Conservation (phyloP, 148 eudicot genomes). For the Silene latifolia region DNA sequence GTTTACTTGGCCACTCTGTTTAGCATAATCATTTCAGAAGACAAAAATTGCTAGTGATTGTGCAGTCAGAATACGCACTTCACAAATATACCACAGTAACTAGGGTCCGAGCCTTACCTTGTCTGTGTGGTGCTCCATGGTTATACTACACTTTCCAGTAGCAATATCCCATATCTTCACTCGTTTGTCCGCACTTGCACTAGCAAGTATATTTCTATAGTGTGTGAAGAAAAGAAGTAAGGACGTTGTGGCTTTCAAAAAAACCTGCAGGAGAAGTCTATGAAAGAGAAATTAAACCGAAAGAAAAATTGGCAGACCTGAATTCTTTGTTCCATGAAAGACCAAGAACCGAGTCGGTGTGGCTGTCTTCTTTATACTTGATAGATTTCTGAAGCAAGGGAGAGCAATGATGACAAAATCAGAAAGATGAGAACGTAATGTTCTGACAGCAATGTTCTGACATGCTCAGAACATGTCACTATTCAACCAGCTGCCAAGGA, state of each 20-base stretch:
- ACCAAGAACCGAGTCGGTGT: conserved; percentile 85
- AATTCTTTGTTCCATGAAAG: conserved; percentile 95
- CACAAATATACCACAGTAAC: neutral
- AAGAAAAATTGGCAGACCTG: conserved; percentile 39
- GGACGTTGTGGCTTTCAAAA: neutral
- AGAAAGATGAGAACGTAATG: neutral
- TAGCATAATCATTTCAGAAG: neutral
- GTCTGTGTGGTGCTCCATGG: conserved; percentile 93
- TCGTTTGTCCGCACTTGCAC: conserved; percentile 89
- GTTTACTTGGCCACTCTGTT: too few species aligned
- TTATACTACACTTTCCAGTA: conserved; percentile 66
- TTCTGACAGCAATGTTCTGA: too few species aligned
- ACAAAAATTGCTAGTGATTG: neutral
- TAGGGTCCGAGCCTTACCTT: conserved; percentile 46
- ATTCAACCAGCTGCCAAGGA: too few species aligned
- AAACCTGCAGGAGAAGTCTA: neutral
- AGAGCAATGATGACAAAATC: conserved; percentile 2
- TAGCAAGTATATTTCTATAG: conserved; percentile 83
- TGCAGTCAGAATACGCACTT: conserved; percentile 4
- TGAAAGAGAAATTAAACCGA: neutral
- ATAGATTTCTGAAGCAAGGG: conserved; percentile 49
- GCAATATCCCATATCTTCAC: conserved; percentile 95
- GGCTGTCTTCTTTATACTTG: conserved; percentile 80
- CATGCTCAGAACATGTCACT: too few species aligned
- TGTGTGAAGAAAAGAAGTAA: conserved; percentile 11